These are phyloP conservation scores for Mucor piriformis DNA, from an alignment of 371 early-diverging fungal genomes.

Conservation along the genomic window DNA sequence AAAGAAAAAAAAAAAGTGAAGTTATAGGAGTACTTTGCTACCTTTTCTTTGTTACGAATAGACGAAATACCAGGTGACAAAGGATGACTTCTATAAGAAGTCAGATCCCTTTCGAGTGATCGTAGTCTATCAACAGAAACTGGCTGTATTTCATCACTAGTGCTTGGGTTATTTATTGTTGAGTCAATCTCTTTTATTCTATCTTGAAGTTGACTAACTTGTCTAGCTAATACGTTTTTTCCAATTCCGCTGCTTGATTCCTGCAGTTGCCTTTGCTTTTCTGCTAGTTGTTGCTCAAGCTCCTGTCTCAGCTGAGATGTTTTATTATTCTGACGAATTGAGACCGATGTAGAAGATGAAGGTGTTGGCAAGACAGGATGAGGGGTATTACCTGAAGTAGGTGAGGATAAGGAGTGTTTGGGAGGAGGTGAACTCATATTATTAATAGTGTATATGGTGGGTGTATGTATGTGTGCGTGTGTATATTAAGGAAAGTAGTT, in stretches of 20 bases:
- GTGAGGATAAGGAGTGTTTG: conserved; percentile 46
- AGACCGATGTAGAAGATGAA: conserved; percentile 40
- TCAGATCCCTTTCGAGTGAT: conserved; percentile 44
- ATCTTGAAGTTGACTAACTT: conserved; percentile 47
- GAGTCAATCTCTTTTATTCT: conserved; percentile 38
- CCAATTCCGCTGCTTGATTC: conserved; percentile 50
- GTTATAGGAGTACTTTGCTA: conserved; percentile 9
- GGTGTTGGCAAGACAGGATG: conserved; percentile 48
- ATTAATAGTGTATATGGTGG: neutral
- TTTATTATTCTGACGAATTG: conserved; percentile 18
- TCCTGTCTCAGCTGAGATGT: conserved; percentile 31
- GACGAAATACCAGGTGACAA: conserved; percentile 28
- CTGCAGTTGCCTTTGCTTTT: conserved; percentile 45
- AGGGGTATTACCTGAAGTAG: conserved; percentile 29
- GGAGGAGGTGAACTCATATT: conserved; percentile 36
- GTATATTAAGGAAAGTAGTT: neutral
- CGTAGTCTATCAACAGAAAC: conserved; percentile 36
- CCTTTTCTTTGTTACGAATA: conserved; percentile 38
- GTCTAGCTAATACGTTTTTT: conserved; percentile 48
- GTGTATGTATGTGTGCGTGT: neutral
- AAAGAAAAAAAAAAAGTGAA: conserved; percentile 2
- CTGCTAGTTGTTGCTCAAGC: conserved; percentile 46
- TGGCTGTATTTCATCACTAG: conserved; percentile 12
- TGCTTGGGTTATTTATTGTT: conserved; percentile 5
- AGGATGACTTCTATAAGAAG: conserved; percentile 27